Conservation (phyloP, 177 flowering plant genomes). For the Vitis hybrid region DNA sequence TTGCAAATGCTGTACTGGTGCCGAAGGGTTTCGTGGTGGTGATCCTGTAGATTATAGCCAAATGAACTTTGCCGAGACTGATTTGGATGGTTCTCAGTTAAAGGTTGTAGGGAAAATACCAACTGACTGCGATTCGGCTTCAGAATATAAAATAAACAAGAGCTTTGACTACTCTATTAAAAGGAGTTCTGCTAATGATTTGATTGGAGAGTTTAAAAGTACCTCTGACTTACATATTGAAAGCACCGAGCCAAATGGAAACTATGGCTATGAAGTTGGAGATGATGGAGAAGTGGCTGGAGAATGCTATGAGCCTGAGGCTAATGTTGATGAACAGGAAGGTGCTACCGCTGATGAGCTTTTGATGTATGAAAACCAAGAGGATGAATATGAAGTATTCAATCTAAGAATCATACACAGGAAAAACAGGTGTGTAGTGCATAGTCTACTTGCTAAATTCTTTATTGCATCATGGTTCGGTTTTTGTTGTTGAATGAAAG, state of each 20-base stretch:
- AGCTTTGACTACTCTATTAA: slow-evolving; percentile 12
- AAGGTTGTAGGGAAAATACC: slow-evolving; percentile 25
- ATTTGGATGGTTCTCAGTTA: slow-evolving; percentile 22
- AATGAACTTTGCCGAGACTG: slow-evolving; percentile 26
- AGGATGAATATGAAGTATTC: slow-evolving; percentile 82
- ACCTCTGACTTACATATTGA: slow-evolving; percentile 14
- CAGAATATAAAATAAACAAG: slow-evolving; percentile 8
- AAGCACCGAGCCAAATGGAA: slow-evolving; percentile 21
- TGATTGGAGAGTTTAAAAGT: slow-evolving; percentile 20
- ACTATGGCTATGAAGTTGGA: slow-evolving; percentile 24
- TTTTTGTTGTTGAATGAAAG: neutral
- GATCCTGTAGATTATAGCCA: slow-evolving; percentile 18
- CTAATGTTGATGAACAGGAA: slow-evolving; percentile 36
- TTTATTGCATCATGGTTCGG: slow-evolving; percentile 2
- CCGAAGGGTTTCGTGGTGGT: slow-evolving; percentile 17
- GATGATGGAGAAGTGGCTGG: slow-evolving; percentile 31
- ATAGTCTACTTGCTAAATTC: neutral
- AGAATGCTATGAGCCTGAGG: slow-evolving; percentile 27
- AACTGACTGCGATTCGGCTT: slow-evolving; percentile 14
- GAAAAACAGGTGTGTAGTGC: slow-evolving; percentile 66
- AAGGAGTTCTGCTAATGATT: slow-evolving; percentile 3
- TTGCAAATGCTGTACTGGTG: slow-evolving; percentile 31
- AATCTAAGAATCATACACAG: slow-evolving; percentile 82
- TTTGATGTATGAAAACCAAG: slow-evolving; percentile 30
- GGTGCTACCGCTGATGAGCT: slow-evolving; percentile 40